Evolutionary conservation across 1,284 basidiomycete species (phyloP).

Genomic region (Pseudomicrostroma phylloplanum): DNA sequence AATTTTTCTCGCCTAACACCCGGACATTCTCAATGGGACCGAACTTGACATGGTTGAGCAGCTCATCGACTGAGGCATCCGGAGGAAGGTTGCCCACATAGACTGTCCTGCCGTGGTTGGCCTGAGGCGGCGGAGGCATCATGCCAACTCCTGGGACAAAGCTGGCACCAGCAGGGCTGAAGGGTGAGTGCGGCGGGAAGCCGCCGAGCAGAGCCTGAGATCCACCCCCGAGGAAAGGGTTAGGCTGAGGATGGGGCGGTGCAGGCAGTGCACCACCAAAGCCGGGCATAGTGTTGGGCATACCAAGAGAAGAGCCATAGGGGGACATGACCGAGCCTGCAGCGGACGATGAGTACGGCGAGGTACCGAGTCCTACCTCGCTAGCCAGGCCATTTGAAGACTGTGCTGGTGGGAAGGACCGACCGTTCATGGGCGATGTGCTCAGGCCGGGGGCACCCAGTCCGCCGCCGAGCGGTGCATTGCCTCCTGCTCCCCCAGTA

Average conservation of each 20-base stretch:
- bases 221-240: neutral
- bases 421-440: too few species aligned
- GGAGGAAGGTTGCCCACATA: constrained; percentile 94
- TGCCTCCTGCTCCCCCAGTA: neutral
- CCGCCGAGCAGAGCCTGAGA: neutral
- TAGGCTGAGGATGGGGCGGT: neutral
- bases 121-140: neutral
- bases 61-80: constrained; percentile 93
- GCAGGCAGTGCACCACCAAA: neutral
- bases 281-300: neutral
- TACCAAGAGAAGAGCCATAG: neutral
- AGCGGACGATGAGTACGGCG: too few species aligned
- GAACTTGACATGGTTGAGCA: constrained; percentile 94
- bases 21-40: constrained; percentile 92
- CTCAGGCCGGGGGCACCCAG: too few species aligned
- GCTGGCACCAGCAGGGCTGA: neutral
- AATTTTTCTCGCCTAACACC: constrained; percentile 93
- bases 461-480: too few species aligned
- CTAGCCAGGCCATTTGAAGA: too few species aligned
- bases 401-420: too few species aligned
- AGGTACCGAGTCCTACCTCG: too few species aligned
- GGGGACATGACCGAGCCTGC: too few species aligned
- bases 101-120: constrained; percentile 64
- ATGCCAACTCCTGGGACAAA: neutral
- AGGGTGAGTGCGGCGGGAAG: neutral